A percentile compares a stretch with the other conserved stretches of the same genome.
Conservation (phyloP, 805 yeast genomes). For the Pichia kluyveri region DNA sequence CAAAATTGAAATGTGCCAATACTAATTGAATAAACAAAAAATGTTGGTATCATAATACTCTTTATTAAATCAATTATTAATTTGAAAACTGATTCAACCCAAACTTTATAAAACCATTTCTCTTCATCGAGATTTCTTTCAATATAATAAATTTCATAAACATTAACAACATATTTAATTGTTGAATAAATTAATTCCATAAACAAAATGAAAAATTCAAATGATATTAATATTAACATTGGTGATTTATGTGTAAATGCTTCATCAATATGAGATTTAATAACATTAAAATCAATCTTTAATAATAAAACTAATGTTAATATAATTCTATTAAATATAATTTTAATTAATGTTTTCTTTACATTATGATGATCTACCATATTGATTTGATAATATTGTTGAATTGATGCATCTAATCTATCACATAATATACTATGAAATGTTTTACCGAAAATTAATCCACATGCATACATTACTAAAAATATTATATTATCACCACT, state of each 20-base stretch:
- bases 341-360: conserved; percentile 2
- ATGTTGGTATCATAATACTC: conserved; percentile 19
- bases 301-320: conserved; percentile 37
- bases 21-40: conserved; percentile 38
- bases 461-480: conserved; percentile 27
- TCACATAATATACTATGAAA: conserved; percentile 66
- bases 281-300: conserved; percentile 41
- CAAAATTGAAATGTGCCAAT: conserved; percentile 26
- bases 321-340: conserved; percentile 32
- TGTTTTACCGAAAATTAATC: conserved; percentile 47
- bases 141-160: conserved; percentile 48
- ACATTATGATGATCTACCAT: conserved; percentile 7
- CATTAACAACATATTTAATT: conserved; percentile 40
- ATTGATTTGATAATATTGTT: conserved; percentile 27
- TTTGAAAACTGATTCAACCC: conserved; percentile 38
- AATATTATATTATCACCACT: conserved; percentile 37
- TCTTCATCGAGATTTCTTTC: conserved; percentile 39
- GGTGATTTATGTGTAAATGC: conserved; percentile 45
- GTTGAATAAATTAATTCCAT: conserved; percentile 41
- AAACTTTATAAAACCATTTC: conserved; percentile 66
- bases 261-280: conserved; percentile 48
- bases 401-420: conserved; percentile 40
- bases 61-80: conserved; percentile 39
- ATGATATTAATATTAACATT: conserved; percentile 58
- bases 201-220: conserved; percentile 61